Evolutionary conservation across 768 basidiomycete genomes (phyloP), one percentile per base, ranked within the genome.

Genomic region (Leucosporidium scottii): DNA sequence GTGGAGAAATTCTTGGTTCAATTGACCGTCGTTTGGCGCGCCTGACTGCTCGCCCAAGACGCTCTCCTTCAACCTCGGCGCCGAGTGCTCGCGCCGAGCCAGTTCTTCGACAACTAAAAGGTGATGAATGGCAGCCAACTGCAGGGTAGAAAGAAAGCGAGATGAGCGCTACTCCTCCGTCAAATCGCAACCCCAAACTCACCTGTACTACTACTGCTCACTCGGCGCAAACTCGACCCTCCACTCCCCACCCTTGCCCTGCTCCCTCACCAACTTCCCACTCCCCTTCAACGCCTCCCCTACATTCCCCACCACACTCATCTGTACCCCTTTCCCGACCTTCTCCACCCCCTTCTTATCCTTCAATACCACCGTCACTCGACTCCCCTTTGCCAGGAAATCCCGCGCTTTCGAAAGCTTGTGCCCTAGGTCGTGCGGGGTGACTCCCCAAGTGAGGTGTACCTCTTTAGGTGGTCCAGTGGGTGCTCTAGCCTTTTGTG

Each of bases 391-490:
- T 72, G 82, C 83, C 63, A 92, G 77, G 49, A 86, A 83, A 61
- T 82, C 79, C 60, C 80, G 77, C 27, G 82, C 83, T 76, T 85
- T 86, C 62, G 79, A 80, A 44, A 91, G 66, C 76, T 89, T 91
- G 77, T 87, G 86, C 48, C 80, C 80, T 25, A 86, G 73, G 73
- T 92, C 90, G 10, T 81, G 83, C 36, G 76, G 70, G 10, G 79
- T 84, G 18, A 85, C 83, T 3, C 80, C 81, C 87, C 89, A 91
- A 18, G 85, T 84, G 56, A 91, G 74, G 78, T 88, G 86, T 7
- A 89, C 80, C 79, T 89, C 86, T 79, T 90, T 90, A 62, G 67
- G 28, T 39, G 28, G 75, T 70, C 15, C 64, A 74, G 50, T 12
- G 3, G 39, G 39, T 23, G 66, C 69, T 75, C 61, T 27, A 76